Evolutionary conservation across 768 basidiomycete genomes (phyloP).

Genomic region (Hemileccinum impolitum): DNA sequence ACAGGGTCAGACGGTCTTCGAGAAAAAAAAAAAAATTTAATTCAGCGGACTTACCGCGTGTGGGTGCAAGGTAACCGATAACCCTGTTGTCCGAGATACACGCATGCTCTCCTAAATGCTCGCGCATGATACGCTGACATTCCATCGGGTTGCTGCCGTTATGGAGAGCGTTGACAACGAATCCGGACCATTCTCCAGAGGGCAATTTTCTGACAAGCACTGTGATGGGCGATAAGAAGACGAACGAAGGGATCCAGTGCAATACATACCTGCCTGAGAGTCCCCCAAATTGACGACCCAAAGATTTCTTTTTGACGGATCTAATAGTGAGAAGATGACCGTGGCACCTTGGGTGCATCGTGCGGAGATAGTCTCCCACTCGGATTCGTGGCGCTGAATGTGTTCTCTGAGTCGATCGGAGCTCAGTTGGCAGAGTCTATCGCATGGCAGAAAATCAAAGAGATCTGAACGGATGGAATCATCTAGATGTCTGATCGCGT

Average conservation of each 20-base stretch:
- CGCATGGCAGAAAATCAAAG: conserved; percentile 40
- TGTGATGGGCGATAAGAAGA: conserved; percentile 6
- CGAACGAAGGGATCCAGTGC: background rate
- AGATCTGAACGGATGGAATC: conserved; percentile 42
- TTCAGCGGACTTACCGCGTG: conserved; percentile 28
- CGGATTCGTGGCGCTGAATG: conserved; percentile 34
- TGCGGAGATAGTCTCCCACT: conserved; percentile 35
- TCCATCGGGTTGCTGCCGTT: conserved; percentile 30
- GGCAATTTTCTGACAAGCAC: conserved; percentile 22
- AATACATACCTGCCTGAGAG: conserved; percentile 31
- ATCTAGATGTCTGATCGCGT: conserved; percentile 41
- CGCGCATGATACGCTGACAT: conserved; percentile 24
- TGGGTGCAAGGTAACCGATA: conserved; percentile 38
- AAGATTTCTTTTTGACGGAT: conserved; percentile 25
- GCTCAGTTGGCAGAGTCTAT: conserved; percentile 34
- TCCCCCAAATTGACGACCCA: conserved; percentile 36
- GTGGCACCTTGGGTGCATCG: conserved; percentile 34
- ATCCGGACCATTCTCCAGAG: conserved; percentile 20
- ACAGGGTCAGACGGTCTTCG: conserved; percentile 15
- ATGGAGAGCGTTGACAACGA: conserved; percentile 26
- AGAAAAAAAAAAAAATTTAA: background rate
- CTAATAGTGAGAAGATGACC: conserved; percentile 31
- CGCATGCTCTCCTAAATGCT: conserved; percentile 30
- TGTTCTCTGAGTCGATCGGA: conserved; percentile 39
- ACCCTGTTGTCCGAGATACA: conserved; percentile 33